These are phyloP conservation scores for Pythium aquatile DNA, from an alignment of 352 stramenopile genomes.

Conservation along the genomic window DNA sequence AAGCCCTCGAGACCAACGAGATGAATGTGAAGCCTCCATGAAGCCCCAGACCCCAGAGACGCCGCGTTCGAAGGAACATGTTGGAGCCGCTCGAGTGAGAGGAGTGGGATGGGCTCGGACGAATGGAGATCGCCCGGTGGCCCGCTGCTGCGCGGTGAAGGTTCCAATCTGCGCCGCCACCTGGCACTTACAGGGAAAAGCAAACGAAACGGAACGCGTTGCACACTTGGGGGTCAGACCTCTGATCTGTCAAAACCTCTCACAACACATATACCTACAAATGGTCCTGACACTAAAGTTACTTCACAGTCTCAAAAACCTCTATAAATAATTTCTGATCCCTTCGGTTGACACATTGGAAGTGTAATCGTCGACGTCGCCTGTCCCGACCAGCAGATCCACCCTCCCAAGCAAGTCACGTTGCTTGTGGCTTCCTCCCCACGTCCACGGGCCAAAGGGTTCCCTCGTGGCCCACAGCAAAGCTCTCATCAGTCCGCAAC, in stretches of 20 bases:
- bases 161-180: conserved; percentile 21
- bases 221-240: neutral
- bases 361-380: conserved; percentile 1
- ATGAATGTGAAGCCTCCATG: too few species aligned
- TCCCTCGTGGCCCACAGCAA: neutral
- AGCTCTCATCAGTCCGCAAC: conserved; percentile 20
- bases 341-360: neutral
- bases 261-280: neutral
- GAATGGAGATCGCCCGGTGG: conserved; percentile 8
- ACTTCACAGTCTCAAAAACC: neutral
- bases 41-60: neutral
- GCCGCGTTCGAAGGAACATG: neutral
- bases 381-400: neutral
- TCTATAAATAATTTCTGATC: neutral
- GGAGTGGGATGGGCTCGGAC: neutral
- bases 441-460: neutral
- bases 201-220: conserved; percentile 17
- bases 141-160: conserved; percentile 17
- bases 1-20: too few species aligned
- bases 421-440: neutral
- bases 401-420: neutral
- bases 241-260: neutral
- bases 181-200: conserved; percentile 2
- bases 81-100: neutral
- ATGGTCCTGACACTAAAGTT: neutral